These are phyloP conservation scores for Boletus reticulatus DNA, from an alignment of 768 basidiomycete species.

Conservation along the genomic window DNA sequence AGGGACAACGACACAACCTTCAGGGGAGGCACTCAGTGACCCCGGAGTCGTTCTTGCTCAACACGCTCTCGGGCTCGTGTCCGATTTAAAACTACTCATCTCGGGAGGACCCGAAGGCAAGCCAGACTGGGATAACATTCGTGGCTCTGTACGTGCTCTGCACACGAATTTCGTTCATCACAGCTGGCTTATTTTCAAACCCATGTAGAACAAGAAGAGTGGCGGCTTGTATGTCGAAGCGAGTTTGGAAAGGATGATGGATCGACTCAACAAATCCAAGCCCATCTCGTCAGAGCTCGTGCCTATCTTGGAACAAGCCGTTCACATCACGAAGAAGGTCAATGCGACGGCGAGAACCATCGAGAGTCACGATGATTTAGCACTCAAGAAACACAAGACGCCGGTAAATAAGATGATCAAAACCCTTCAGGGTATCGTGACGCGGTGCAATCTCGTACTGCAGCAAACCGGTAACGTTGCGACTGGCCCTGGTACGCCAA, in stretches of 20 bases:
- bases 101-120: slow-evolving; percentile 10
- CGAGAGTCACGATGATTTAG: background rate
- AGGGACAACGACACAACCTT: slow-evolving; percentile 10
- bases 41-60: slow-evolving; percentile 6
- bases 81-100: slow-evolving; percentile 7
- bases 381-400: slow-evolving; percentile 2
- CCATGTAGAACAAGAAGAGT: slow-evolving; percentile 6
- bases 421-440: slow-evolving; percentile 12
- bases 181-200: background rate
- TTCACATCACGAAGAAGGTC: background rate
- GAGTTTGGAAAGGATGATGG: slow-evolving; percentile 10
- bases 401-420: slow-evolving; percentile 15
- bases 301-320: slow-evolving; percentile 6
- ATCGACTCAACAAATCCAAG: slow-evolving; percentile 13
- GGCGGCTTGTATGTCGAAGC: slow-evolving; percentile 16
- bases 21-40: slow-evolving; percentile 11
- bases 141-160: slow-evolving; percentile 5
- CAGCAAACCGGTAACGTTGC: slow-evolving; percentile 14
- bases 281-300: slow-evolving; percentile 13
- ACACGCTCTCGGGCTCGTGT: slow-evolving; percentile 8
- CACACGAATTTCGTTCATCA: background rate
- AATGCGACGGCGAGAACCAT: slow-evolving; percentile 8
- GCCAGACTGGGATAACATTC: slow-evolving; percentile 17
- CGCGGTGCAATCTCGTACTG: slow-evolving; percentile 18
- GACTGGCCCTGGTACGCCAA: slow-evolving; percentile 16